Evolutionary conservation across 495 filamentous ascomycete genomes (phyloP).

Genomic region (Daldinia vernicosa): DNA sequence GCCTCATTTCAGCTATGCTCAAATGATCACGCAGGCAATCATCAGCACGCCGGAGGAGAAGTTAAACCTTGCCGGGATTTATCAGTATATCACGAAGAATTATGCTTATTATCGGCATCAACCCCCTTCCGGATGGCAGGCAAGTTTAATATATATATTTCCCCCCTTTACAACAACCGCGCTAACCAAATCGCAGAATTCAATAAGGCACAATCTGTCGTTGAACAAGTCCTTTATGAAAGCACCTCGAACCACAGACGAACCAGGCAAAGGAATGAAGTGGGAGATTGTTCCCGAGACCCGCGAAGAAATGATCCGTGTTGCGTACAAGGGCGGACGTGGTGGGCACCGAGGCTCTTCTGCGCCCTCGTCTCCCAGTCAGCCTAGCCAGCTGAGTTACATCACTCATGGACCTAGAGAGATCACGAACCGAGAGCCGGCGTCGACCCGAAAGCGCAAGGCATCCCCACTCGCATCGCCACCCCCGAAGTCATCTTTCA

Average conservation of each 20-base stretch:
- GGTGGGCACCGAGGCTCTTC: slow-evolving; percentile 67
- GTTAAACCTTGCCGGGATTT: slow-evolving; percentile 87
- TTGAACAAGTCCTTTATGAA: slow-evolving; percentile 93
- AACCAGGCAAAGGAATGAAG: slow-evolving; percentile 98
- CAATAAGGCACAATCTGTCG: slow-evolving; percentile 94
- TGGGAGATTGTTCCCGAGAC: slow-evolving; percentile 87
- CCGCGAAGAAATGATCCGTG: slow-evolving; percentile 72
- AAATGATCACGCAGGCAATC: slow-evolving; percentile 95
- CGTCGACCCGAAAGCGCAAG: slow-evolving; percentile 58
- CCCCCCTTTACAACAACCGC: background rate
- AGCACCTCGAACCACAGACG: slow-evolving; percentile 87
- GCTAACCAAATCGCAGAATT: slow-evolving; percentile 70
- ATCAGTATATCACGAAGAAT: slow-evolving; percentile 84
- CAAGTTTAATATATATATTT: slow-evolving; percentile 48
- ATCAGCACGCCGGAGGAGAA: slow-evolving; percentile 83
- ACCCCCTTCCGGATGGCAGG: slow-evolving; percentile 83
- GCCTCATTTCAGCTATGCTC: slow-evolving; percentile 94
- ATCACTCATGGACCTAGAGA: slow-evolving; percentile 58
- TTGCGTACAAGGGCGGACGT: slow-evolving; percentile 59
- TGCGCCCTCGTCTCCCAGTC: slow-evolving; percentile 64
- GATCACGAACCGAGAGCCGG: slow-evolving; percentile 54
- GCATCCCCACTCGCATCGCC: slow-evolving; percentile 60
- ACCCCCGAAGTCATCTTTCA: slow-evolving; percentile 55
- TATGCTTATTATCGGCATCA: slow-evolving; percentile 92
- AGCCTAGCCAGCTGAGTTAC: slow-evolving; percentile 55